Percentiles rank a stretch among this genome's conserved stretches.
Evolutionary conservation across 768 basidiomycete genomes (phyloP).

Genomic region (Vishniacozyma victoriae): DNA sequence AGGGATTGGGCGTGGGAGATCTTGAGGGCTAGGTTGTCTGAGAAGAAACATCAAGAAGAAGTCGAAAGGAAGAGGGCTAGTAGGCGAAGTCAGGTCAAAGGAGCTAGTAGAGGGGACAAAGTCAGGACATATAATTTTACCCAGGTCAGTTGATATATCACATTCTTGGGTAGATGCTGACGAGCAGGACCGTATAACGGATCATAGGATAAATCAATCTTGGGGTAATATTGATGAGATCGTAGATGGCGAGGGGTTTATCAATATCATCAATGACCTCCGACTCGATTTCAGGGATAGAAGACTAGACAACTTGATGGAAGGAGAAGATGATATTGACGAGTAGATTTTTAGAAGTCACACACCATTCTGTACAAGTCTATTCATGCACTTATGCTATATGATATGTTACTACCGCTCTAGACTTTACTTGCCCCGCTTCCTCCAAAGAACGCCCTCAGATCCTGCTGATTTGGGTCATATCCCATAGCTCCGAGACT

Average conservation of each 20-base stretch:
- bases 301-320: conserved; percentile 45
- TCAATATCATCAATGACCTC: conserved; percentile 43
- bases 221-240: conserved; percentile 51
- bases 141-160: conserved; percentile 52
- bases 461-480: conserved; percentile 69
- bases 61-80: conserved; percentile 64
- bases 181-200: conserved; percentile 86
- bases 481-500: conserved; percentile 66
- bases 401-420: neutral
- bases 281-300: conserved; percentile 38
- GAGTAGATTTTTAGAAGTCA: conserved; percentile 14
- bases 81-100: conserved; percentile 67
- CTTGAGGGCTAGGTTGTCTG: conserved; percentile 76
- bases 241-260: conserved; percentile 49
- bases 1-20: conserved; percentile 88
- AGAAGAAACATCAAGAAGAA: conserved; percentile 66
- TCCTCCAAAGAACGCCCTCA: conserved; percentile 76
- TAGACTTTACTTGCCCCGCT: conserved; percentile 39
- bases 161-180: too few species aligned
- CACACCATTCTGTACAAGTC: neutral
- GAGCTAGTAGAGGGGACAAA: conserved; percentile 85
- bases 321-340: conserved; percentile 43
- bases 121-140: conserved; percentile 93
- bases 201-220: conserved; percentile 67
- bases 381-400: neutral